These are phyloP conservation scores for Fusarium piperis DNA, from an alignment of 2,329 filamentous ascomycete species.

Conservation along the genomic window DNA sequence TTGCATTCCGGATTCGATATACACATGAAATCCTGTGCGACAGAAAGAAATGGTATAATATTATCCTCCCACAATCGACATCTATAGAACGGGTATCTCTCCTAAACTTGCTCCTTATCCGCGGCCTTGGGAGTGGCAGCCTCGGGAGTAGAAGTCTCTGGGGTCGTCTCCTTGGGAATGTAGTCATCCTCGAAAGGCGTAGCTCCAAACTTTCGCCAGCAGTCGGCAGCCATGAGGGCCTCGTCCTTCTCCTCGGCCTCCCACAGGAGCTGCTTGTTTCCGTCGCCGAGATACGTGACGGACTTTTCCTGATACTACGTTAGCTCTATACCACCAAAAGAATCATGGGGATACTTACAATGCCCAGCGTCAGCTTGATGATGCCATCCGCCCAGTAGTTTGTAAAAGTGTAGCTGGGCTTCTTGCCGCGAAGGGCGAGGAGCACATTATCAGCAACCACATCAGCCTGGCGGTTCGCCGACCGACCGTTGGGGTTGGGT, in stretches of 20 bases:
- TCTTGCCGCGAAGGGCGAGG: constrained; percentile 53
- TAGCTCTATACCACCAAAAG: neutral
- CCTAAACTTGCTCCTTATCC: neutral
- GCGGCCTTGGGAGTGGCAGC: neutral
- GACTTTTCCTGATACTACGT: constrained; percentile 53
- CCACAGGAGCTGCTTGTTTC: constrained; percentile 55
- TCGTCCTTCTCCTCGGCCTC: constrained; percentile 53
- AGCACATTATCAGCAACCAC: constrained; percentile 66
- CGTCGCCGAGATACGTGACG: constrained; percentile 55
- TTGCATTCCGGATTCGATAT: neutral
- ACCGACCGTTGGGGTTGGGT: constrained; percentile 62
- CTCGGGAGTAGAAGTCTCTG: neutral
- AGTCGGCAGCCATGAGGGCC: constrained; percentile 54
- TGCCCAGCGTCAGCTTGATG: constrained; percentile 64
- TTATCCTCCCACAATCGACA: neutral
- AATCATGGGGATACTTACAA: constrained; percentile 50
- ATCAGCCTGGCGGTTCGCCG: constrained; percentile 63
- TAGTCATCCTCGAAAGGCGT: constrained; percentile 56
- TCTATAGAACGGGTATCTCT: neutral
- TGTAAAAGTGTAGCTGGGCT: constrained; percentile 51
- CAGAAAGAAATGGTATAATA: neutral
- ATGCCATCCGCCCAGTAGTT: constrained; percentile 58
- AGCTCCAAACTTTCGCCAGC: constrained; percentile 56
- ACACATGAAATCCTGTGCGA: neutral
- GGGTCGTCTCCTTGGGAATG: neutral